Evolutionary conservation across 441 rosid genomes (phyloP).

Genomic region (Populus tomentosa): DNA sequence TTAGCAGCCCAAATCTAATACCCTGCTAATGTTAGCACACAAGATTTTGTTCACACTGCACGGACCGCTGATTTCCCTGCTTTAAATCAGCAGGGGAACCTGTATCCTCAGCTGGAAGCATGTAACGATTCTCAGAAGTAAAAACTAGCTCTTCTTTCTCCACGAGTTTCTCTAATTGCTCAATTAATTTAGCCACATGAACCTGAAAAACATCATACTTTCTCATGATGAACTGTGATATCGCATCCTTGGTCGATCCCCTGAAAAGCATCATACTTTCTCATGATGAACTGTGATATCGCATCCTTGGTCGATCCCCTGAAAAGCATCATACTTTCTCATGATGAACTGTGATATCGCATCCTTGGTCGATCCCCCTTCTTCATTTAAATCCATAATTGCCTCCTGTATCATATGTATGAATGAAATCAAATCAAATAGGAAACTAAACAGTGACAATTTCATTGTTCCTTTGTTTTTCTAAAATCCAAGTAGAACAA

Average conservation of each 20-base stretch:
- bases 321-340: conserved; percentile 3
- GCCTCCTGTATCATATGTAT: conserved; percentile 9
- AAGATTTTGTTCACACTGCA: not conserved
- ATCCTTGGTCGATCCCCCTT: conserved; percentile 2
- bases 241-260: no score
- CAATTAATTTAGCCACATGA: conserved; percentile 2
- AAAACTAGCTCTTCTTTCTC: not conserved
- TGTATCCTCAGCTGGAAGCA: conserved; percentile 8
- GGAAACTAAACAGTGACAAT: not conserved
- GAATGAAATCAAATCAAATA: not conserved
- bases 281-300: not conserved
- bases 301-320: conserved; percentile 3
- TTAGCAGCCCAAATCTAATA: not conserved
- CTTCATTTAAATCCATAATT: conserved; percentile 5
- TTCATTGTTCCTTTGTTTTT: not conserved
- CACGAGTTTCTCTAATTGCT: conserved; percentile 6
- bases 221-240: no score
- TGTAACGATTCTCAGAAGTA: not conserved
- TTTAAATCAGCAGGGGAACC: not conserved
- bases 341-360: not conserved
- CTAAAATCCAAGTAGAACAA: not conserved
- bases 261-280: conserved; percentile 4
- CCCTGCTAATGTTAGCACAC: not conserved
- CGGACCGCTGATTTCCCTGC: not conserved
- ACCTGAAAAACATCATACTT: not conserved